Evolutionary conservation across 2,329 filamentous ascomycete genomes (phyloP).

Genomic region (Fusarium pilosicola): DNA sequence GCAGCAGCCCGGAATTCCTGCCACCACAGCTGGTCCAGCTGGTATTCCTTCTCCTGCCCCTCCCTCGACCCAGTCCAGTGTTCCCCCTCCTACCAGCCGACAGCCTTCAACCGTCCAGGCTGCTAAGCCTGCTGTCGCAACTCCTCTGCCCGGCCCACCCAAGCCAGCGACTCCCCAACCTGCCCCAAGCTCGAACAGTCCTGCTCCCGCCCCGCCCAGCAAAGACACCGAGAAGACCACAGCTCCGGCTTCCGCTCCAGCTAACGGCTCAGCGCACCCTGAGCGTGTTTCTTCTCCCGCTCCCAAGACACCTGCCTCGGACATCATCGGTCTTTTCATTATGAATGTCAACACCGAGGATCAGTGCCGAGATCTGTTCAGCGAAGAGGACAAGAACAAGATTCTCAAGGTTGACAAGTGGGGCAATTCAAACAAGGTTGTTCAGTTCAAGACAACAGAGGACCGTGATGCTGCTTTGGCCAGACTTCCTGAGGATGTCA

Average conservation of each 20-base stretch:
- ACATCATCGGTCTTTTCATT: conserved; percentile 87
- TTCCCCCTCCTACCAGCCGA: conserved; percentile 47
- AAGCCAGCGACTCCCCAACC: conserved; percentile 63
- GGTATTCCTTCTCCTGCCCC: conserved; percentile 51
- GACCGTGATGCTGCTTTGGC: conserved; percentile 84
- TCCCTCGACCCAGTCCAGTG: conserved; percentile 50
- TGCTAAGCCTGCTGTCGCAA: conserved; percentile 55
- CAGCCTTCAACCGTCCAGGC: conserved; percentile 53
- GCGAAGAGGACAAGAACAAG: conserved; percentile 83
- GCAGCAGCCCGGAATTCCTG: conserved; percentile 61
- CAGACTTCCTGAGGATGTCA: conserved; percentile 78
- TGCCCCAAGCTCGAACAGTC: conserved; percentile 52
- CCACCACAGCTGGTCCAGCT: conserved; percentile 41
- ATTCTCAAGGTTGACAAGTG: conserved; percentile 83
- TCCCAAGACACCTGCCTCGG: conserved; percentile 69
- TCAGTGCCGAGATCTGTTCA: conserved; percentile 82
- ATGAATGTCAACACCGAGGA: conserved; percentile 87
- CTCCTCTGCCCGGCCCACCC: conserved; percentile 47
- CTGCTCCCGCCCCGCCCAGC: conserved; percentile 50
- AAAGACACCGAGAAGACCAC: conserved; percentile 68
- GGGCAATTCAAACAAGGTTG: conserved; percentile 83
- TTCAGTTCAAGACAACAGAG: conserved; percentile 81
- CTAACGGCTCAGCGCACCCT: conserved; percentile 65
- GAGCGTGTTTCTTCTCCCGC: conserved; percentile 67
- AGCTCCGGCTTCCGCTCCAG: conserved; percentile 54